Conservation (phyloP, 805 yeast species). For the Ogataea kodamae region DNA sequence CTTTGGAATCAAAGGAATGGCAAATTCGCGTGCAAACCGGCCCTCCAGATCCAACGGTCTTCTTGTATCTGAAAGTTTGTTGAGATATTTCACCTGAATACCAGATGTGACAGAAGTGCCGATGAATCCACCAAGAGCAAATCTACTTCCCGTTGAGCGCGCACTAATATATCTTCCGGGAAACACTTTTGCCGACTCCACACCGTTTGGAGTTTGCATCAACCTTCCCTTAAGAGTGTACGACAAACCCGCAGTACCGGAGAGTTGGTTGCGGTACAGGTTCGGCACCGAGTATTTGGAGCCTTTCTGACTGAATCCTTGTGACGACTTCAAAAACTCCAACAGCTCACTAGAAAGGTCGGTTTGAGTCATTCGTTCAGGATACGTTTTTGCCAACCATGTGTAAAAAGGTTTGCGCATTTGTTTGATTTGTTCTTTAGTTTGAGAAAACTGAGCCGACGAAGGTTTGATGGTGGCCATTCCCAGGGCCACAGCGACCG, state of each 20-base stretch:
- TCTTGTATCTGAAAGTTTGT: slow-evolving; percentile 16
- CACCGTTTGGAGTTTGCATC: slow-evolving; percentile 67
- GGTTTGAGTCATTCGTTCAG: slow-evolving; percentile 35
- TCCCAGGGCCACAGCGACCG: slow-evolving; percentile 28
- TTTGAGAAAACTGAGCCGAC: slow-evolving; percentile 18
- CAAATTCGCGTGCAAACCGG: slow-evolving; percentile 29
- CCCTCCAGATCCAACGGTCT: slow-evolving; percentile 25
- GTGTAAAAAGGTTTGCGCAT: slow-evolving; percentile 51
- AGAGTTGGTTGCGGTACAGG: slow-evolving; percentile 21
- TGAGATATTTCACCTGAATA: slow-evolving; percentile 24
- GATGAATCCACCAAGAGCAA: slow-evolving; percentile 56
- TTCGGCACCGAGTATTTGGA: slow-evolving; percentile 15
- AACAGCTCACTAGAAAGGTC: slow-evolving; percentile 38
- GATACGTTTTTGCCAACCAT: slow-evolving; percentile 53
- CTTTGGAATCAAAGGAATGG: slow-evolving; percentile 28
- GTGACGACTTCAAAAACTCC: slow-evolving; percentile 36
- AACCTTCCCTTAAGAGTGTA: slow-evolving; percentile 68
- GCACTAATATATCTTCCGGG: slow-evolving; percentile 65
- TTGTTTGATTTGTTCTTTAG: slow-evolving; percentile 40
- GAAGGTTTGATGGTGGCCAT: slow-evolving; percentile 22
- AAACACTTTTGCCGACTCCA: slow-evolving; percentile 45
- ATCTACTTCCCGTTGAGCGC: slow-evolving; percentile 37
- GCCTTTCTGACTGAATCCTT: slow-evolving; percentile 10
- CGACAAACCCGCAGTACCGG: slow-evolving; percentile 76
- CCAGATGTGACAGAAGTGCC: slow-evolving; percentile 26